Percentiles rank a stretch among this genome's conserved stretches.
These are phyloP conservation scores for Tuber aestivum DNA, from an alignment of 495 filamentous ascomycete species.

Conservation along the genomic window DNA sequence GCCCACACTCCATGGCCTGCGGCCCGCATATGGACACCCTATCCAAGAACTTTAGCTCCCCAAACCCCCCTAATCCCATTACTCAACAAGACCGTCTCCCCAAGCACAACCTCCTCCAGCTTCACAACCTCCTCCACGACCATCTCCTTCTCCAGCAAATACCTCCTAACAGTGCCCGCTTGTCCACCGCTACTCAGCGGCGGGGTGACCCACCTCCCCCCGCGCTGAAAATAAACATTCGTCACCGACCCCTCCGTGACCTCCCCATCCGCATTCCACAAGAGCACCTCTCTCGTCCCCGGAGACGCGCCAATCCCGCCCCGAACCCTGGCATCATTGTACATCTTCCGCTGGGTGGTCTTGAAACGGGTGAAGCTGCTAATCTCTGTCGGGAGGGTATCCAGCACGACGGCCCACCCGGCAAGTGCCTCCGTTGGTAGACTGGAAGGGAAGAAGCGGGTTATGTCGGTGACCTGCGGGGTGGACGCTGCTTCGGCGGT, in stretches of 20 bases:
- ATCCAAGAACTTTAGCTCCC: slow-evolving; percentile 19
- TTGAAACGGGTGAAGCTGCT: slow-evolving; percentile 70
- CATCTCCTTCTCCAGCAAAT: slow-evolving; percentile 59
- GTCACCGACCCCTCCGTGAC: slow-evolving; percentile 84
- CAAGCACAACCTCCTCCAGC: slow-evolving; percentile 11
- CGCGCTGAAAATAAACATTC: slow-evolving; percentile 64
- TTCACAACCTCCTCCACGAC: slow-evolving; percentile 29
- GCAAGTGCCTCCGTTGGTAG: slow-evolving; percentile 42
- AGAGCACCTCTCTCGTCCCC: slow-evolving; percentile 62
- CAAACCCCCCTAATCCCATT: slow-evolving; percentile 40
- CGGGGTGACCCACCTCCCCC: slow-evolving; percentile 63
- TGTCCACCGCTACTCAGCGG: slow-evolving; percentile 65
- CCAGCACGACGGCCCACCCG: slow-evolving; percentile 53
- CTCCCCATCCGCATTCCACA: slow-evolving; percentile 60
- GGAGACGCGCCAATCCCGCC: slow-evolving; percentile 51
- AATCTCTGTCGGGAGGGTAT: slow-evolving; percentile 49
- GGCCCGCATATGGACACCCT: background rate
- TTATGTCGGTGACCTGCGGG: slow-evolving; percentile 48
- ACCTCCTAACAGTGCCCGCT: slow-evolving; percentile 72
- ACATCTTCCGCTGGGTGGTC: slow-evolving; percentile 61
- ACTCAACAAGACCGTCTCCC: slow-evolving; percentile 35
- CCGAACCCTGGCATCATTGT: slow-evolving; percentile 57
- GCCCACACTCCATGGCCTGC: too few relatives aligned
- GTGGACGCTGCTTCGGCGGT: slow-evolving; percentile 50
- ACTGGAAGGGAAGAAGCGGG: slow-evolving; percentile 51